Percentiles rank a stretch among this genome's conserved stretches.
Evolutionary conservation across 2,329 filamentous ascomycete species (phyloP).

Genomic region (Cercospora nicotianae): DNA sequence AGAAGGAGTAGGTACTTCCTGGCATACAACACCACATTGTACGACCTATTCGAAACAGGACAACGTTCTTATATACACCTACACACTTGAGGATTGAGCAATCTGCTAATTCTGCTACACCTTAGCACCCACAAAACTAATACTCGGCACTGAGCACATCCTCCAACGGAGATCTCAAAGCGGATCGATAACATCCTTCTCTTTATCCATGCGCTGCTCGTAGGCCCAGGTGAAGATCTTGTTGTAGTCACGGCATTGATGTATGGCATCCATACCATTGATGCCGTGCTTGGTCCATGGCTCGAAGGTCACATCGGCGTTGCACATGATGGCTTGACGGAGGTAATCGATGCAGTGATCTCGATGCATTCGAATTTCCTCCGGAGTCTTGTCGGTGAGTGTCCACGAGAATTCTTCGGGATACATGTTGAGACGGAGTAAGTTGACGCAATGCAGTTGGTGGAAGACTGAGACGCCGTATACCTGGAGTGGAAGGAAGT

Average conservation of each 20-base stretch:
- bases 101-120: background rate
- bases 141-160: background rate
- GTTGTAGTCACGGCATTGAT: background rate
- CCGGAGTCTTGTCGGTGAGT: background rate
- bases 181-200: conserved; percentile 4
- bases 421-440: background rate
- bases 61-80: background rate
- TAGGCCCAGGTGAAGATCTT: conserved; percentile 3
- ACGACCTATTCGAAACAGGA: background rate
- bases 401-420: background rate
- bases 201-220: background rate
- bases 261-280: background rate
- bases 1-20: background rate
- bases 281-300: background rate
- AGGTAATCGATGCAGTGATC: conserved; percentile 16
- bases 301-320: conserved; percentile 13
- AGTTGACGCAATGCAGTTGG: background rate
- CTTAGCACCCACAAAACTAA: background rate
- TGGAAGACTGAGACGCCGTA: background rate
- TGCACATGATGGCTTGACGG: conserved; percentile 14
- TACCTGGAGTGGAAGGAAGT: background rate
- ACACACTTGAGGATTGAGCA: background rate
- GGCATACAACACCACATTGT: background rate
- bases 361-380: background rate
- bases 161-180: background rate